Conservation (phyloP, 768 basidiomycete genomes). For the Tephrocybe sp. region DNA sequence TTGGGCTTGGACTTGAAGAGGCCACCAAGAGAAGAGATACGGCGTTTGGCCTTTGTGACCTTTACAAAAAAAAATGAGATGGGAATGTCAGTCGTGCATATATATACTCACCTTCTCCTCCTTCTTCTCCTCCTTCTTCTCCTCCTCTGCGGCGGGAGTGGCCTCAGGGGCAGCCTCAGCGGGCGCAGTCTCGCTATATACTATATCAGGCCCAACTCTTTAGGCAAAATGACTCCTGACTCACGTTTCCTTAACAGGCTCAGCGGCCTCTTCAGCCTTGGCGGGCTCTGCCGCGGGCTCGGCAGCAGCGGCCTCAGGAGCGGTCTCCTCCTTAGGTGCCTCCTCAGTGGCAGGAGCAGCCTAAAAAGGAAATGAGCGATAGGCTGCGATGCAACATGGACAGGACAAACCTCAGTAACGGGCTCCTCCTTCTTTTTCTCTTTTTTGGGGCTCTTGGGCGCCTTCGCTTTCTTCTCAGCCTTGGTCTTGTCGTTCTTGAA, state of each 20-base stretch:
- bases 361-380: conserved; percentile 16
- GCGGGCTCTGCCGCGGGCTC: conserved; percentile 33
- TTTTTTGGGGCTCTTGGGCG: conserved; percentile 78
- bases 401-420: conserved; percentile 43
- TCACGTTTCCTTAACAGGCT: conserved; percentile 74
- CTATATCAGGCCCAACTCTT: not conserved
- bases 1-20: conserved; percentile 81
- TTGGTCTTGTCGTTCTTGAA: conserved; percentile 72
- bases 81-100: no score
- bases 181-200: conserved; percentile 41
- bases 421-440: conserved; percentile 77
- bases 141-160: conserved; percentile 36
- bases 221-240: conserved; percentile 17
- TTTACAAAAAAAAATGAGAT: no score
- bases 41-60: conserved; percentile 70
- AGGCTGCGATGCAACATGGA: not conserved
- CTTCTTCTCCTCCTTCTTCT: conserved; percentile 38
- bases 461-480: conserved; percentile 61
- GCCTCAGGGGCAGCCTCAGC: conserved; percentile 36
- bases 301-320: conserved; percentile 28
- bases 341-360: conserved; percentile 43
- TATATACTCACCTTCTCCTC: conserved; percentile 63
- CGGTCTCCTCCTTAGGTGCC: conserved; percentile 32
- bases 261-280: conserved; percentile 51
- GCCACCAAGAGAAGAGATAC: conserved; percentile 80